Conservation (phyloP, 169 alveolate genomes). For the Cryptosporidium sp. region DNA sequence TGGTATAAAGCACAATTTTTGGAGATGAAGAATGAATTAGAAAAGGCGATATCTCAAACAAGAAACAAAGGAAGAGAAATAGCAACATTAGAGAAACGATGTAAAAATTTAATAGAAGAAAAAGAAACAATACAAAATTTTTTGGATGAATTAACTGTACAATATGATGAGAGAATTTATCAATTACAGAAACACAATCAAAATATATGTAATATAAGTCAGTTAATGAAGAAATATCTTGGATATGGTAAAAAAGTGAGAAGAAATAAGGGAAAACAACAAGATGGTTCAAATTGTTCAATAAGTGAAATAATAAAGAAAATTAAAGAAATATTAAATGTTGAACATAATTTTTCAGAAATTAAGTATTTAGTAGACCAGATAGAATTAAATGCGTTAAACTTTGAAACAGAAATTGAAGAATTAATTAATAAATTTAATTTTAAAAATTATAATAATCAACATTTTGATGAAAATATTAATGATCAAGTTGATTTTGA, state of each 20-base stretch:
- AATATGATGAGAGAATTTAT: conserved; percentile 47
- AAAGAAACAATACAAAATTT: conserved; percentile 58
- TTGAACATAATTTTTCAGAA: conserved; percentile 12
- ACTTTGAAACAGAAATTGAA: conserved; percentile 35
- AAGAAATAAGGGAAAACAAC: not conserved
- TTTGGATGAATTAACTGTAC: conserved; percentile 54
- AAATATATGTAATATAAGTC: not conserved
- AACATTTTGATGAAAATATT: not conserved
- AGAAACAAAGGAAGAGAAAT: conserved; percentile 72
- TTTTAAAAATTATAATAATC: not conserved
- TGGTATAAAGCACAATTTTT: conserved; percentile 69
- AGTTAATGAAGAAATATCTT: conserved; percentile 19
- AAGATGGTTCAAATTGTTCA: not conserved
- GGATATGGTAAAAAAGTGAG: not conserved
- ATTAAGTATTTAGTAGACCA: conserved; percentile 28
- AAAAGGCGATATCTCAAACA: conserved; percentile 55
- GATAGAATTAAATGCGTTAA: conserved; percentile 6
- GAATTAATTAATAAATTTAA: conserved; percentile 22
- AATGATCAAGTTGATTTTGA: not conserved
- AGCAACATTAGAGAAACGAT: conserved; percentile 49
- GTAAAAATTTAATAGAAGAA: conserved; percentile 55
- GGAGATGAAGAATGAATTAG: conserved; percentile 66
- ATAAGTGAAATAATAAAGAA: conserved; percentile 26
- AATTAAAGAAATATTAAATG: conserved; percentile 7
- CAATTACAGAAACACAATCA: conserved; percentile 28